These are phyloP conservation scores for Cladosporium sp. DNA, from an alignment of 2,329 filamentous ascomycete genomes.

Conservation along the genomic window DNA sequence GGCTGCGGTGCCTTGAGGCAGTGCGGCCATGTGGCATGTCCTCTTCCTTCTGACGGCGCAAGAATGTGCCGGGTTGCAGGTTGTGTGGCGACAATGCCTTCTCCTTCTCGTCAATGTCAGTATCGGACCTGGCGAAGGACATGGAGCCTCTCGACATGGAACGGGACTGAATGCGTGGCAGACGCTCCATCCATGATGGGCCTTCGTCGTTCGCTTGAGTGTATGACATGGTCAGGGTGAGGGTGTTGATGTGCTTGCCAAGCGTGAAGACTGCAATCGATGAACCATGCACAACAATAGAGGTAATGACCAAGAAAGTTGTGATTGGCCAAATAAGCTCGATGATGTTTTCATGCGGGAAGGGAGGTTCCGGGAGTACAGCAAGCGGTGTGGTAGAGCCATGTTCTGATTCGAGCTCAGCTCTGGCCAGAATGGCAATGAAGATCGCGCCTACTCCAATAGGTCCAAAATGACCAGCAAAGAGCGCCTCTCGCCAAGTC, in stretches of 20 bases:
- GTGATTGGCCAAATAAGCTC: slow-evolving; percentile 93
- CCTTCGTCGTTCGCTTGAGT: slow-evolving; percentile 85
- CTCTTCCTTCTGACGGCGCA: slow-evolving; percentile 74
- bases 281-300: slow-evolving; percentile 95
- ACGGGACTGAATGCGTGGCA: slow-evolving; percentile 78
- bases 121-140: slow-evolving; percentile 68
- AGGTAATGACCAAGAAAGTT: slow-evolving; percentile 88
- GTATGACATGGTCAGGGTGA: slow-evolving; percentile 94
- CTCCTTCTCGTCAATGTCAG: slow-evolving; percentile 52
- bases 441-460: slow-evolving; percentile 98
- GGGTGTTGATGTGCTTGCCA: slow-evolving; percentile 95
- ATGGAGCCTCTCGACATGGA: slow-evolving; percentile 76
- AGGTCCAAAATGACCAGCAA: slow-evolving; percentile 94
- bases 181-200: slow-evolving; percentile 88
- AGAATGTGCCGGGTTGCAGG: slow-evolving; percentile 66
- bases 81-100: slow-evolving; percentile 42
- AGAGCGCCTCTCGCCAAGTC: slow-evolving; percentile 94
- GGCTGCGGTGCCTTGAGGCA: slow-evolving; percentile 60
- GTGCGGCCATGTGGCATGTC: slow-evolving; percentile 64
- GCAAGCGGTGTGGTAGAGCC: slow-evolving; percentile 66
- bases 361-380: slow-evolving; percentile 53
- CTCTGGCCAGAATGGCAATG: slow-evolving; percentile 83
- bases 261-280: slow-evolving; percentile 96
- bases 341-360: slow-evolving; percentile 66
- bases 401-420: slow-evolving; percentile 72